Base-by-base conservation (phyloP, 208 protist species). In the Vickermania spadyakhi region DNA sequence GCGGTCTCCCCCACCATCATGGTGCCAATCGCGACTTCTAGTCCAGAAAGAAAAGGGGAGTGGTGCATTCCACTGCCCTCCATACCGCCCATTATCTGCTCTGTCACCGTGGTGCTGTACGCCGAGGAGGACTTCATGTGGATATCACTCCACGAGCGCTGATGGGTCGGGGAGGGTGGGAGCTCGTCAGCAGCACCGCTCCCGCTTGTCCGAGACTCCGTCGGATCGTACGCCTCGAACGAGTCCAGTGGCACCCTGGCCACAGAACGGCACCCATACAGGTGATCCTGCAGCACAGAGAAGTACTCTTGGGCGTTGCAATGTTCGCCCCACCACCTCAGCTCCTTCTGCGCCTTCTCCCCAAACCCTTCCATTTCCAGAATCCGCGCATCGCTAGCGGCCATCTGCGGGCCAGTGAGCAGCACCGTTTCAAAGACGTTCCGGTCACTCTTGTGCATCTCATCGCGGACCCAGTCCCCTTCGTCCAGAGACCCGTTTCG, bases 1-100 rank as follows among this genome's bases (percentile, higher is more conserved):
- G 51, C 51, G 51, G 51, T 27, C 11, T 55, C 51, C 5, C 51
- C 51, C 7, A 55, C 51, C 5, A 11, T 5, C 51, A 55, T 55
- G 51, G 25, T 11, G 51, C 13, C 21, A 18, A 55, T 28, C 51
- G 51, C 51, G 7, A 18, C 21, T 23, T 55, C 51, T 5, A 55
- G 51, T 7, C 51, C 51, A 5, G 21, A 28, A 23, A 55, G 13
- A 27, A 18, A 55, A 11, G 51, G 51, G 25, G 51, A 55, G 13
- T 18, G 21, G 51, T 55, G 13, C n/a, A 26, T 11, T 7, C 51
- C 25, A 23, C 11, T 55, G 21, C 51, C 51, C 51, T 55, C 51
- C 13, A 18, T 18, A 11, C 13, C 21, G 51, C 51, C 51, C 51
- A 55, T 7, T 18, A 45, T 18, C 36, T 45, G 36, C 36, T 45